phyloP scores from a whole-genome alignment of 2,329 filamentous ascomycete species.

The Ophiocordyceps camponoti-leonardi region DNA sequence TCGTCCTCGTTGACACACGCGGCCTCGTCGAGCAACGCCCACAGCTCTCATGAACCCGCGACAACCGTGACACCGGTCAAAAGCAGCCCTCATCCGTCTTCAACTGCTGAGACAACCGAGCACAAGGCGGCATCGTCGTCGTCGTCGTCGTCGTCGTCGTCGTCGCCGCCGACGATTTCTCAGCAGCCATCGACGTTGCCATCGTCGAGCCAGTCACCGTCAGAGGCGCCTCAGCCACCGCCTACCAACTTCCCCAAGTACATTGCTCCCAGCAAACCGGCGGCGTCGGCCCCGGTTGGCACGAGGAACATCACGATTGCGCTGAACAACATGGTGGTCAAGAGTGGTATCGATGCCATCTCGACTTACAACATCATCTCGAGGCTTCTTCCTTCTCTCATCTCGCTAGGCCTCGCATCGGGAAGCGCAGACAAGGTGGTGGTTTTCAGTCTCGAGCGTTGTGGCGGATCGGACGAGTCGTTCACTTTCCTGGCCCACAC shows the following conservation, averaged over 20 bases:
- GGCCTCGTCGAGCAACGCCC: neutral
- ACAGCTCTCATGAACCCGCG: neutral
- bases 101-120: neutral
- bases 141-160: constrained; percentile 7
- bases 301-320: constrained; percentile 28
- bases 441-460: constrained; percentile 58
- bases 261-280: constrained; percentile 51
- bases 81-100: neutral
- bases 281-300: constrained; percentile 37
- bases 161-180: constrained; percentile 3
- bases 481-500: constrained; percentile 56
- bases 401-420: neutral
- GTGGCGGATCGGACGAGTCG: constrained; percentile 49
- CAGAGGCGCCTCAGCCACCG: constrained; percentile 32
- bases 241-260: constrained; percentile 54
- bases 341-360: constrained; percentile 56
- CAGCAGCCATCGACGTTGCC: constrained; percentile 8
- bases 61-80: neutral
- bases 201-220: constrained; percentile 13
- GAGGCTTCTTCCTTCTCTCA: neutral
- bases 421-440: constrained; percentile 28
- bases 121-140: neutral
- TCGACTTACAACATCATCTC: neutral
- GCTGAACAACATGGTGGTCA: constrained; percentile 29
- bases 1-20: neutral